Conservation (phyloP, 208 protist genomes). For the Polymyxa betae region DNA sequence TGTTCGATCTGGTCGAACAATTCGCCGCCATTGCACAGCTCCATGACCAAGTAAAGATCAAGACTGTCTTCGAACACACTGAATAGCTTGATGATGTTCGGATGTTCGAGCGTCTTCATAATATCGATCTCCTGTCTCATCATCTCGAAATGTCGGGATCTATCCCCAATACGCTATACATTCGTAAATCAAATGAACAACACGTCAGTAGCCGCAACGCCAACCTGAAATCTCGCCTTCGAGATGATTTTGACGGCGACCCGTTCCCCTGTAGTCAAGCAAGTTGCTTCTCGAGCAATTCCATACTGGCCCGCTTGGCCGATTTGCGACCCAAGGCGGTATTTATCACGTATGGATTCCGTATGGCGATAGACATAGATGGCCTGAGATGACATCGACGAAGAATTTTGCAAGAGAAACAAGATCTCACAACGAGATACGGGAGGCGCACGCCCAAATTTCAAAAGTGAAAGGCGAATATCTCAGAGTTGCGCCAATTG, state of each 20-base stretch:
- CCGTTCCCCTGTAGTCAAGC: background rate
- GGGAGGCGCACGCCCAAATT: too few species aligned
- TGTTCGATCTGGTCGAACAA: conserved; percentile 28
- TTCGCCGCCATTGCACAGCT: conserved; percentile 51
- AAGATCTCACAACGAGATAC: too few species aligned
- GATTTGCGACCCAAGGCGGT: conserved; percentile 2
- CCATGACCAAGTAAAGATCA: conserved; percentile 45
- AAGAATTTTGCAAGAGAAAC: too few species aligned
- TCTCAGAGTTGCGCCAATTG: too few species aligned
- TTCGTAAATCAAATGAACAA: background rate
- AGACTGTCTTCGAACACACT: conserved; percentile 33
- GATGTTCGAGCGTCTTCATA: conserved; percentile 34
- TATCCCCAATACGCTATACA: background rate
- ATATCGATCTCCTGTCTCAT: conserved; percentile 49
- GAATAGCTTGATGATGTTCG: conserved; percentile 13
- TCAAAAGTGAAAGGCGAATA: too few species aligned
- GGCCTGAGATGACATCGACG: background rate
- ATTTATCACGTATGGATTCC: background rate
- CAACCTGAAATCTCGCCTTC: conserved; percentile 44
- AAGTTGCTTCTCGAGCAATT: conserved; percentile 6
- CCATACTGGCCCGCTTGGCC: conserved; percentile 34
- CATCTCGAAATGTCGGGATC: conserved; percentile 42
- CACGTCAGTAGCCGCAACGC: background rate
- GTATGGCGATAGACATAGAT: background rate
- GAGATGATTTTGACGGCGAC: conserved; percentile 30